Percentiles rank a stretch among this genome's conserved stretches.
phyloP scores from a whole-genome alignment of 768 basidiomycete genomes.

The Pilatotrama ljubarskyi region DNA sequence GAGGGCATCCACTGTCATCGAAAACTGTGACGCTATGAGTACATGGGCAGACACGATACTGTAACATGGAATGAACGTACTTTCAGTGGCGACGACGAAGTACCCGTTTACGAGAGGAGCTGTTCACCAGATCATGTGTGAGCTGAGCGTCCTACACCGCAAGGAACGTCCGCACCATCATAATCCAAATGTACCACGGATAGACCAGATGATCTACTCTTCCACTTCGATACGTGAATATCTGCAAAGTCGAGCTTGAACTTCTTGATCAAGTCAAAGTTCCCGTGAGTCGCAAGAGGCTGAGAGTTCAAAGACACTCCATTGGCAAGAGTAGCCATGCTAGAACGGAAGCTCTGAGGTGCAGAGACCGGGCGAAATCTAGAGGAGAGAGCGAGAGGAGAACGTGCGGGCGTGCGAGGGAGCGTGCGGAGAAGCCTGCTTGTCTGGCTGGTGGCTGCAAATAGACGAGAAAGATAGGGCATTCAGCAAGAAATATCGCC shows the following conservation, averaged over 20 bases:
- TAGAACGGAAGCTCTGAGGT: constrained; percentile 9
- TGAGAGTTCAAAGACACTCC: neutral
- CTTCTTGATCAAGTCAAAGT: constrained; percentile 81
- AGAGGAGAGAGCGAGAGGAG: constrained; percentile 5
- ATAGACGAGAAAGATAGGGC: constrained; percentile 20
- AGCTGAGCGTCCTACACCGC: constrained; percentile 10
- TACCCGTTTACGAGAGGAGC: constrained; percentile 90
- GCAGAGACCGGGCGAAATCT: constrained; percentile 1
- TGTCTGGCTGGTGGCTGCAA: constrained; percentile 16
- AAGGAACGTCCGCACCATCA: constrained; percentile 56
- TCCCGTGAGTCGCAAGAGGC: constrained; percentile 46
- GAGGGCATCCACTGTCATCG: constrained; percentile 92
- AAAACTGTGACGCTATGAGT: constrained; percentile 58
- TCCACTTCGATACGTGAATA: constrained; percentile 84
- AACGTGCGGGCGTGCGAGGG: constrained; percentile 8
- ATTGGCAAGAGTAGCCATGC: constrained; percentile 22
- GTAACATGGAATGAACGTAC: constrained; percentile 42
- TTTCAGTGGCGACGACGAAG: constrained; percentile 89
- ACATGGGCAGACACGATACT: neutral
- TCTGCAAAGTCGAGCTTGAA: constrained; percentile 80
- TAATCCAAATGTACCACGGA: constrained; percentile 90
- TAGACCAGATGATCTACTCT: constrained; percentile 83
- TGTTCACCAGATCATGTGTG: constrained; percentile 29
- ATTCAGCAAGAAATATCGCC: constrained; percentile 14
- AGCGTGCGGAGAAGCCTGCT: constrained; percentile 16